A percentile compares a stretch with the other conserved stretches of the same genome.
Conservation (phyloP, 352 stramenopile species). For the Globisporangium nunn region DNA sequence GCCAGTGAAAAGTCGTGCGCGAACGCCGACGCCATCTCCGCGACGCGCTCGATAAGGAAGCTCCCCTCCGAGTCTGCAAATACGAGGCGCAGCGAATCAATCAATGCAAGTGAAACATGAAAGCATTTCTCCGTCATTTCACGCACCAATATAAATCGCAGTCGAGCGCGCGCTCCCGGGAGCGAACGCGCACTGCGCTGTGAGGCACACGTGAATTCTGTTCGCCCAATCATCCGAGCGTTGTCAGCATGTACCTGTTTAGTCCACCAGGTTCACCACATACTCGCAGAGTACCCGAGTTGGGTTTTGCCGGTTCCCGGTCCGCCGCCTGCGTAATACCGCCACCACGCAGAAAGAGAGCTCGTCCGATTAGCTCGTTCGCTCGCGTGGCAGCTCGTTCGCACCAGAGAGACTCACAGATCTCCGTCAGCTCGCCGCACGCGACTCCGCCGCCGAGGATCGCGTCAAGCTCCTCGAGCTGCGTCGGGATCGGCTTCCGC, state of each 20-base stretch:
- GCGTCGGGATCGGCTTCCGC: constrained; percentile 29
- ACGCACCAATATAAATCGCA: constrained; percentile 58
- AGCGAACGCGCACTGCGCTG: constrained; percentile 33
- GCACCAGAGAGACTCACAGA: constrained; percentile 30
- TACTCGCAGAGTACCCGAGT: constrained; percentile 27
- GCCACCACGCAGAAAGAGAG: not conserved
- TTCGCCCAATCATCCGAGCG: too few species aligned
- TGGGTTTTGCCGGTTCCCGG: constrained; percentile 77
- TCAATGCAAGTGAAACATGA: not conserved
- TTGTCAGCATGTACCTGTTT: too few species aligned
- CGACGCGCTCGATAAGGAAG: constrained; percentile 86
- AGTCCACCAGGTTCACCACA: too few species aligned
- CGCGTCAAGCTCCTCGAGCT: constrained; percentile 38
- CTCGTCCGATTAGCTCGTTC: not conserved
- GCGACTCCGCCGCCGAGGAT: constrained; percentile 60
- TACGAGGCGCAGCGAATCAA: not conserved
- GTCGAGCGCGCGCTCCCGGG: constrained; percentile 14
- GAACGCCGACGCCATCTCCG: constrained; percentile 77
- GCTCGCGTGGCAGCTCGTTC: too few species aligned
- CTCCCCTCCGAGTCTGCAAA: constrained; percentile 86
- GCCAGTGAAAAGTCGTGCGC: constrained; percentile 53
- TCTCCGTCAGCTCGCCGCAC: constrained; percentile 68
- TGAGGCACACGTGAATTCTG: constrained; percentile 68
- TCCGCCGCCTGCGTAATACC: constrained; percentile 34
- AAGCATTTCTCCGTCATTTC: not conserved